Evolutionary conservation across 2,329 filamentous ascomycete genomes (phyloP), one percentile per base, ranked within the genome.

Genomic region (Hymenoscyphus linearis): DNA sequence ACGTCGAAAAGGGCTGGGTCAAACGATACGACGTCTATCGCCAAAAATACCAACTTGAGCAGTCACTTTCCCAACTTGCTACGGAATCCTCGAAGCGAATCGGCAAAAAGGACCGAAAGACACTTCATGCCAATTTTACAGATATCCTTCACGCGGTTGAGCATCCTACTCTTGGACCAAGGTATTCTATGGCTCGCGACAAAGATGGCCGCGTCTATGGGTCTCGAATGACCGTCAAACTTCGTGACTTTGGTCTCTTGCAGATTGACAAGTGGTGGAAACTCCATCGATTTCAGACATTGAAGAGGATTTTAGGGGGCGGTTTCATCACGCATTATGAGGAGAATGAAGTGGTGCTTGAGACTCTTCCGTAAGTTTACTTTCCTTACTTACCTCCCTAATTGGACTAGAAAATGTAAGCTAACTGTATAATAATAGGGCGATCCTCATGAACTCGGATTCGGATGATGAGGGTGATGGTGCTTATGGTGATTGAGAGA

Each of bases 181-280:
- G 82, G 59, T 89, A 88, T 70, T 84, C 82, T 60, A 88, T 81
- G 25, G 85, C 86, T 7, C 78, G 87, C 57, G 80, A 87, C 64
- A 76, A 82, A 54, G 81, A 87, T 37, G 84, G 84, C 27, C 77
- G 77, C 26, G 78, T 80, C 55, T 85, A 86, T 64, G 87, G 87
- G 5, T 86, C 81, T 62, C 79, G 85, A 61, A 77, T 88, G 75
- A 82, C 76, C 12, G 78, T 90, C 44, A 80, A 82, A 60, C 82
- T 90, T 60, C 78, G 82, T 58, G 78, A 79, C 25, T 80, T 79
- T 54, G 82, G 84, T 2, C 79, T 82, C 58, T 82, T 90, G 77
- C 80, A 77, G 57, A 84, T 90, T 57, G 86, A 90, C 72, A 81
- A 82, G 65, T 91, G 88, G 88, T 90, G 87, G 87, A 90, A 90